Base-by-base conservation (phyloP, 441 rosid species). In the Euphorbia schlechtendalii region DNA sequence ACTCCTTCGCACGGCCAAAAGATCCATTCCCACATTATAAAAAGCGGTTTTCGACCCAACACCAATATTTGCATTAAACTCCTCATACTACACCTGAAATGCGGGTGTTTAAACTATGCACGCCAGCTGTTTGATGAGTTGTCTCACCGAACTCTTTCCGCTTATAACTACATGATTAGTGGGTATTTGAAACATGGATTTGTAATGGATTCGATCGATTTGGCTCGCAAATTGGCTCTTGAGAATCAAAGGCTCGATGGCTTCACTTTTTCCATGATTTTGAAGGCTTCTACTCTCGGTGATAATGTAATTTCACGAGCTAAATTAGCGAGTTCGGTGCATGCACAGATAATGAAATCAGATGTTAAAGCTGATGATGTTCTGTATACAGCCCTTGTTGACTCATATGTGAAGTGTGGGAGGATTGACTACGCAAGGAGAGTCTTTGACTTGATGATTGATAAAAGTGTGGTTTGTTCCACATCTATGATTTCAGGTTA, bases 401-500 rank as follows among this genome's bases (percentile, higher is more conserved):
- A 92, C 73, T 76, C 93, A 18, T 86, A 86, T 40, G 93, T 89
- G 66, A 92, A 87, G 80, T 79, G 73, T 40, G 84, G 84, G 60
- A 81, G 65, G 71, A 68, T 86, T 66, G 71, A 67, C 32, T 82
- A 74, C 66, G 98, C 90, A 2, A 83, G 92, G 77, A 77, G 77
- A 6, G 86, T 87, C 63, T 92, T 92, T 54, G 91, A 87, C 71
- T 57, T 77, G 81, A 84, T 80, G 87, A 74, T 73, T 71, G 89
- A 77, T 43, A 78, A 71, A 70, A 82, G 81, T 64, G 86, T 84
- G 11, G 57, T 89, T 0, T 87, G 96, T 56, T 84, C 93, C 17
- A 89, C 98, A 11, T 86, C 98, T 0, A 80, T 92, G 93, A 92
- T 89, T 57, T 80, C 96, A 0, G 98, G 95, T 56, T 89, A 84